Percentiles rank a stretch among this genome's conserved stretches.
Conservation (phyloP, 192 early-diverging fungal species). For the Linnemannia exigua region DNA sequence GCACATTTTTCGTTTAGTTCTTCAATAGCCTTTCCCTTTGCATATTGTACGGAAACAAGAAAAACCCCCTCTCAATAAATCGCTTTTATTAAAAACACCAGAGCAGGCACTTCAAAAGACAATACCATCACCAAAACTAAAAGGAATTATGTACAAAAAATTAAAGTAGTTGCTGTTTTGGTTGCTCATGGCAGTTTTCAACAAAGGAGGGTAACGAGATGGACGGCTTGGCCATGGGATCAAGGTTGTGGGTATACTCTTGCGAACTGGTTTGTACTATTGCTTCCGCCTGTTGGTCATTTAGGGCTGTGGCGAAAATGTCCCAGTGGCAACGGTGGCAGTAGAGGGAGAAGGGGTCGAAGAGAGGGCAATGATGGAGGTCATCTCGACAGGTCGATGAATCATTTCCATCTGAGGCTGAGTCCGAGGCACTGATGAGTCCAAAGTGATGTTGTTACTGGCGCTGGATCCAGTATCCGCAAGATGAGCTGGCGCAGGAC, state of each 20-base stretch:
- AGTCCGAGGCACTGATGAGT: background rate
- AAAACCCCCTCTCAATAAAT: too few relatives aligned
- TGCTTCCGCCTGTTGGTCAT: background rate
- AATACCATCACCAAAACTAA: too few relatives aligned
- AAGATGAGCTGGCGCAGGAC: background rate
- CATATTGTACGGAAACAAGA: too few relatives aligned
- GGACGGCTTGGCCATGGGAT: background rate
- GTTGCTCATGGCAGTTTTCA: background rate
- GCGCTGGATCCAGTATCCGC: background rate
- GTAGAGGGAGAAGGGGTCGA: background rate
- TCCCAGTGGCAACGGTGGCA: background rate
- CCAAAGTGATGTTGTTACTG: too few relatives aligned
- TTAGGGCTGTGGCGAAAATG: background rate
- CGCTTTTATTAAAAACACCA: too few relatives aligned
- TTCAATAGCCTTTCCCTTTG: too few relatives aligned
- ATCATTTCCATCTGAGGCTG: slow-evolving; percentile 18
- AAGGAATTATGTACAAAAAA: too few relatives aligned
- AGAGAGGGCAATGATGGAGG: background rate
- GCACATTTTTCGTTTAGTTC: too few relatives aligned
- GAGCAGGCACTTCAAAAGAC: too few relatives aligned
- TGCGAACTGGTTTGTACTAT: background rate
- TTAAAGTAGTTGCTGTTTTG: too few relatives aligned
- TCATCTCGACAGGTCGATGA: slow-evolving; percentile 6
- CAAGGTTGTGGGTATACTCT: background rate
- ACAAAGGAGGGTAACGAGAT: background rate